phyloP scores from a whole-genome alignment of 768 basidiomycete species.

The Lyophyllum decastes region DNA sequence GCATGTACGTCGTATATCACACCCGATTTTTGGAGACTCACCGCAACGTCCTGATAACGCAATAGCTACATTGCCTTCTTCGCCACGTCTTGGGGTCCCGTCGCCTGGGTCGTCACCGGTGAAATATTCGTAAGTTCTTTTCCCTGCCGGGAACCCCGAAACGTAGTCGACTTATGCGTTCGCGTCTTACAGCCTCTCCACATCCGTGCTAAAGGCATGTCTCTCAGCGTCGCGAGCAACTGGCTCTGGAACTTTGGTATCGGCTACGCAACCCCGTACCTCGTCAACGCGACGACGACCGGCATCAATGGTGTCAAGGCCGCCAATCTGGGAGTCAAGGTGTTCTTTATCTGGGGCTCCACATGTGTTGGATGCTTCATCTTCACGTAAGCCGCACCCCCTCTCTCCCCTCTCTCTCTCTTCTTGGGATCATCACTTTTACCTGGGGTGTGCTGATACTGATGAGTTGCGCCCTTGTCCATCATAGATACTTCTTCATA shows the following conservation, averaged over 20 bases:
- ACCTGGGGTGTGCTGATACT: neutral
- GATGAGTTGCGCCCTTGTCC: neutral
- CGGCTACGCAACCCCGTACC: constrained; percentile 49
- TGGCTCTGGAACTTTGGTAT: constrained; percentile 84
- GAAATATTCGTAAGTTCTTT: constrained; percentile 60
- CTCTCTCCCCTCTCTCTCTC: no score
- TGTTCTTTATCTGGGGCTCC: constrained; percentile 85
- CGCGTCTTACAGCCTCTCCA: constrained; percentile 52
- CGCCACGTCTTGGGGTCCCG: constrained; percentile 72
- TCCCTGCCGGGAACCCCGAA: neutral
- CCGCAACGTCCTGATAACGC: neutral
- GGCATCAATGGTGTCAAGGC: constrained; percentile 28
- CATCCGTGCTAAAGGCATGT: constrained; percentile 83
- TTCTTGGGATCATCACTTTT: no score
- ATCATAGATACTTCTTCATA: constrained; percentile 21
- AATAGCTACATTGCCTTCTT: constrained; percentile 37
- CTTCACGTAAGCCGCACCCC: constrained; percentile 75
- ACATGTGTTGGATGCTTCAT: constrained; percentile 70
- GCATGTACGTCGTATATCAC: no score
- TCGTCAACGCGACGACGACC: constrained; percentile 41
- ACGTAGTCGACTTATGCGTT: neutral
- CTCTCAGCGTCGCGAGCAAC: constrained; percentile 71
- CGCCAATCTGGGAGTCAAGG: constrained; percentile 62
- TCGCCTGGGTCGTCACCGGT: constrained; percentile 65
- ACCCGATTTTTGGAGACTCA: no score